Evolutionary conservation across 257 asterid species (phyloP).

Genomic region (Fraxinus cuspidata): DNA sequence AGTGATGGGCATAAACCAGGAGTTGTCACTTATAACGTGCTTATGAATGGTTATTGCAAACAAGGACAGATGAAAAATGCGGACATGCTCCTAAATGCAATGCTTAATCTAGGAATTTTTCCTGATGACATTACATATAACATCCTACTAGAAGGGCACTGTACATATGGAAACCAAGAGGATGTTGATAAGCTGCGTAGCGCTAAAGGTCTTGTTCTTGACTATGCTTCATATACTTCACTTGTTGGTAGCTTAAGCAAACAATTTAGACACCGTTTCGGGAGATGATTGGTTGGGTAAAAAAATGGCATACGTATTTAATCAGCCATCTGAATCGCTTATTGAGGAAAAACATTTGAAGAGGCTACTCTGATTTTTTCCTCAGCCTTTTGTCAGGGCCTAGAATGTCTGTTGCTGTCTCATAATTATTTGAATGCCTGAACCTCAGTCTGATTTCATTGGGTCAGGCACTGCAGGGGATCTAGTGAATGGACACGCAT

Average conservation of each 20-base stretch:
- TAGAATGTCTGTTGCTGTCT: not conserved
- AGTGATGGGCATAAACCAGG: slow-evolving; percentile 55
- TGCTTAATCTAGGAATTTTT: slow-evolving; percentile 68
- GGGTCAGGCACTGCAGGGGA: not conserved
- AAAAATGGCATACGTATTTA: not conserved
- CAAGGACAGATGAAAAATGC: slow-evolving; percentile 89
- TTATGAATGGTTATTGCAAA: slow-evolving; percentile 81
- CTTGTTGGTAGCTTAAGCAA: slow-evolving; percentile 56
- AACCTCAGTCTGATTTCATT: not conserved
- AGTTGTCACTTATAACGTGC: slow-evolving; percentile 76
- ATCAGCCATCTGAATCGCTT: not conserved
- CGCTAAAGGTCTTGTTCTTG: slow-evolving; percentile 80
- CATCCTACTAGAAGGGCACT: slow-evolving; percentile 75
- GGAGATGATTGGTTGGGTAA: slow-evolving; percentile 28
- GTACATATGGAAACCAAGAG: slow-evolving; percentile 49
- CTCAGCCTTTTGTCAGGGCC: not conserved
- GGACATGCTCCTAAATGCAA: slow-evolving; percentile 69
- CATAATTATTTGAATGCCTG: not conserved
- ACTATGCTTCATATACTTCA: slow-evolving; percentile 72
- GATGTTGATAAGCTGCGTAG: slow-evolving; percentile 50
- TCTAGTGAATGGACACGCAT: not conserved
- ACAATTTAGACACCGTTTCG: slow-evolving; percentile 30
- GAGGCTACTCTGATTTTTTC: not conserved
- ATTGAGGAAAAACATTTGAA: not conserved
- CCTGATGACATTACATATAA: slow-evolving; percentile 90